Conservation (phyloP, 2,329 filamentous ascomycete genomes). For the Sarocladium kiliense region DNA sequence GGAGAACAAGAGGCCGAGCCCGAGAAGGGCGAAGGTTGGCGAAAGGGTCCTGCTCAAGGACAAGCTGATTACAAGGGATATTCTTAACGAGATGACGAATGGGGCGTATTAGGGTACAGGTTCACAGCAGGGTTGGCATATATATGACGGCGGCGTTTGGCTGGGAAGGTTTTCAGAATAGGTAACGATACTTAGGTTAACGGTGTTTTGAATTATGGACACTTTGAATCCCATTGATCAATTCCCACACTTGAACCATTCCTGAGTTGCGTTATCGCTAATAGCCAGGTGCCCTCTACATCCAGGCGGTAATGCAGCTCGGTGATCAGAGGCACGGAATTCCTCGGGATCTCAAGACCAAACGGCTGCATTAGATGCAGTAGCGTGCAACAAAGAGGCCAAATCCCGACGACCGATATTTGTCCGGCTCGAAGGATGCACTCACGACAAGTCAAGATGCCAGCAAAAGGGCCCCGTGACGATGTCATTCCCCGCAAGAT, state of each 20-base stretch:
- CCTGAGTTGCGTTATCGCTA: too few species aligned
- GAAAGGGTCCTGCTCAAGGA: slow-evolving; percentile 59
- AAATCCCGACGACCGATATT: neutral
- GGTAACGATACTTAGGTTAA: neutral
- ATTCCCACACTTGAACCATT: too few species aligned
- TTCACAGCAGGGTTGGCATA: neutral
- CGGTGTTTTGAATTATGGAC: neutral
- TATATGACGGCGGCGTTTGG: slow-evolving; percentile 9
- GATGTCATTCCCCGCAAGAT: neutral
- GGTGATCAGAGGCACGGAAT: too few species aligned
- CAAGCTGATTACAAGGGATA: slow-evolving; percentile 66
- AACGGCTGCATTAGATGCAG: too few species aligned
- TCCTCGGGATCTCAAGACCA: too few species aligned
- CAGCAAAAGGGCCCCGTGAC: neutral
- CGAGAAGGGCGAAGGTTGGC: slow-evolving; percentile 53
- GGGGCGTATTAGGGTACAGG: slow-evolving; percentile 29
- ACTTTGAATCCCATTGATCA: neutral
- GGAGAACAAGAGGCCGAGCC: slow-evolving; percentile 42
- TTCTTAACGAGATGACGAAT: slow-evolving; percentile 65
- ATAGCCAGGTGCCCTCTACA: too few species aligned
- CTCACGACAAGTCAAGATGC: neutral
- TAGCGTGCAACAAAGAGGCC: too few species aligned
- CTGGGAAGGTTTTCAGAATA: slow-evolving; percentile 9
- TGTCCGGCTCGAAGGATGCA: neutral
- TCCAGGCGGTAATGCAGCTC: too few species aligned